These are phyloP conservation scores for Rhizopus delemar DNA, from an alignment of 371 early-diverging fungal genomes.

Conservation along the genomic window DNA sequence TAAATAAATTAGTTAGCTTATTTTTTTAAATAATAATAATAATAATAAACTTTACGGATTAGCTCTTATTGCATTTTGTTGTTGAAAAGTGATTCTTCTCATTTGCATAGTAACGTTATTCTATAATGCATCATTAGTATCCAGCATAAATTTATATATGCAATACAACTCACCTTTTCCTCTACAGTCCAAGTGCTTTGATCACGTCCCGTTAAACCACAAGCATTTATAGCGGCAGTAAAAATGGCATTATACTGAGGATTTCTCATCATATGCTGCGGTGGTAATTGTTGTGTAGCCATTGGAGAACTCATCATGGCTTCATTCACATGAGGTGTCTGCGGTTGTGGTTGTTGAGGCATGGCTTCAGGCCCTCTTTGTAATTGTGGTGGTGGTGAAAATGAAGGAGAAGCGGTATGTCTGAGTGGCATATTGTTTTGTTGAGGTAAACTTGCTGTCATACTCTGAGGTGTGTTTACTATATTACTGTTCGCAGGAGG, in stretches of 20 bases:
- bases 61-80: slow-evolving; percentile 29
- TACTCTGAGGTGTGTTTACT: slow-evolving; percentile 52
- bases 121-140: slow-evolving; percentile 6
- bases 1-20: background rate
- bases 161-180: slow-evolving; percentile 32
- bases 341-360: slow-evolving; percentile 18
- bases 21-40: background rate
- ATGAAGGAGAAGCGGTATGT: slow-evolving; percentile 46
- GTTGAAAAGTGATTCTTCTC: slow-evolving; percentile 24
- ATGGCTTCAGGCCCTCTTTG: slow-evolving; percentile 29
- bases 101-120: slow-evolving; percentile 24
- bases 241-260: slow-evolving; percentile 22
- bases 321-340: slow-evolving; percentile 9
- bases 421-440: slow-evolving; percentile 30
- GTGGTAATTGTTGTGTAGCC: slow-evolving; percentile 19
- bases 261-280: slow-evolving; percentile 9
- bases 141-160: background rate
- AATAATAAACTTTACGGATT: slow-evolving; percentile 26
- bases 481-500: slow-evolving; percentile 26
- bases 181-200: slow-evolving; percentile 33
- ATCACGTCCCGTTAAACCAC: slow-evolving; percentile 36
- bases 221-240: slow-evolving; percentile 24
- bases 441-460: slow-evolving; percentile 46
- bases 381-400: slow-evolving; percentile 44
- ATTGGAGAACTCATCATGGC: slow-evolving; percentile 51